Evolutionary conservation across 2,329 filamentous ascomycete genomes (phyloP), one percentile per base, ranked within the genome.

Genomic region (Xylariaceae sp.): DNA sequence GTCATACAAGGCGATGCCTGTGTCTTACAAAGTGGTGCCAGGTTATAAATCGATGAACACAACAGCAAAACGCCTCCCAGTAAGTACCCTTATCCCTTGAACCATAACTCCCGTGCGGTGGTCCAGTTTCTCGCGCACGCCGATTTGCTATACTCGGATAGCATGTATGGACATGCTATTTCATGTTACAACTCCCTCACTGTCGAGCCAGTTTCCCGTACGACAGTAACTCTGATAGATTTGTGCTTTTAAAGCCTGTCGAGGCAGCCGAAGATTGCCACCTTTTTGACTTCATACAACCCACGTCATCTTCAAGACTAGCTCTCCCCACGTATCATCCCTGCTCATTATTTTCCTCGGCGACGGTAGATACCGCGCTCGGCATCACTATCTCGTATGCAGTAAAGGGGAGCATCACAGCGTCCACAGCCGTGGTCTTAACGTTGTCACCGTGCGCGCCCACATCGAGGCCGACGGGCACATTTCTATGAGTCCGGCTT

Each of bases 401-500:
- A 5, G 43, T 39, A 21, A 47, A 39, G 12, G 58, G 51, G 31
- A 48, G 44, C 33, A 56, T 23, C 6, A 57, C 11, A 17, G 53
- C 40, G 16, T 55, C 53, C 17, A 56, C n/a, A n/a, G 53, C 26
- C 16, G 36, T 16, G 31, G 53, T 45, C 28, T 41, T 37, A 3
- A 36, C 40, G n/a, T 48, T 40, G n/a, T 49, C 54, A 8, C 28
- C 17, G 7, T 16, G 45, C 14, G 59, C 36, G 4, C 28, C 19
- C 26, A 43, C 28, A 12, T 51, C 57, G 12, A 58, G 43, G 17
- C 44, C 65, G 17, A 59, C 31, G 19, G 50, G 26, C 33, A 62
- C 53, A 24, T 55, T 61, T 5, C 64, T 51, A 43, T 66, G 67
- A 9, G 45, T 58, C 28, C 75, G 73, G 49, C 73, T 69, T 39